A percentile compares a stretch with the other conserved stretches of the same genome.
Conservation (phyloP, 1,284 basidiomycete species). For the Ustilago hordei region DNA sequence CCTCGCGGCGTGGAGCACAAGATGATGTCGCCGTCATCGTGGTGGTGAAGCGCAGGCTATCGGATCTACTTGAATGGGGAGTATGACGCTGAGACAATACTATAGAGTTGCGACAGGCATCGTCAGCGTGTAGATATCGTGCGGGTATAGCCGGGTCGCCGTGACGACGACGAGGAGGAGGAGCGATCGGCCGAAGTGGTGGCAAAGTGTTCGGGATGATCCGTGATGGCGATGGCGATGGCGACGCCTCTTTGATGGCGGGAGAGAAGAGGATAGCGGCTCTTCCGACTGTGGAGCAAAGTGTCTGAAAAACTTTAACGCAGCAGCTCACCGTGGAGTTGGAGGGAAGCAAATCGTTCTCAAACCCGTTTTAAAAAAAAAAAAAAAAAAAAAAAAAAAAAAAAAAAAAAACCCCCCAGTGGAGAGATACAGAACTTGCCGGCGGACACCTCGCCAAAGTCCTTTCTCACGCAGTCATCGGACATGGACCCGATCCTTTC, state of each 20-base stretch:
- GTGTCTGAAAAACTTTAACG: too few relatives aligned
- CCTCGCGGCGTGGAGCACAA: slow-evolving; percentile 6
- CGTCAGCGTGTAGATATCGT: too few relatives aligned
- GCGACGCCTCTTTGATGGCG: not conserved
- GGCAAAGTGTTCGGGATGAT: not conserved
- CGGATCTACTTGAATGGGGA: not conserved
- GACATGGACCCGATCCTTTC: too few relatives aligned
- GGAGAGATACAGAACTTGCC: not conserved
- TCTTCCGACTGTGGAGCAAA: not conserved
- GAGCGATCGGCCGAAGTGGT: too few relatives aligned
- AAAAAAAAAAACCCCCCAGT: too few relatives aligned
- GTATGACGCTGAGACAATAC: not conserved
- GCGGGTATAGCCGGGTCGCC: too few relatives aligned
- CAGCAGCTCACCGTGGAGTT: not conserved
- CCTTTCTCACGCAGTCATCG: not conserved
- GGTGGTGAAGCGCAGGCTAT: not conserved
- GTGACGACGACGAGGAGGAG: not conserved
- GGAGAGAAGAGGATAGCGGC: not conserved
- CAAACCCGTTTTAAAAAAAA: too few relatives aligned
- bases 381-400: too few relatives aligned
- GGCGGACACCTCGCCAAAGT: not conserved
- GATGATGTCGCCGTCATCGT: slow-evolving; percentile 6
- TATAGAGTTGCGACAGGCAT: too few relatives aligned
- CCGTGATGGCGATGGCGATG: not conserved
- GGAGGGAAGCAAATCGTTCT: too few relatives aligned